These are phyloP conservation scores for Handroanthus guayacan DNA, from an alignment of 257 asterid species.

Conservation along the genomic window DNA sequence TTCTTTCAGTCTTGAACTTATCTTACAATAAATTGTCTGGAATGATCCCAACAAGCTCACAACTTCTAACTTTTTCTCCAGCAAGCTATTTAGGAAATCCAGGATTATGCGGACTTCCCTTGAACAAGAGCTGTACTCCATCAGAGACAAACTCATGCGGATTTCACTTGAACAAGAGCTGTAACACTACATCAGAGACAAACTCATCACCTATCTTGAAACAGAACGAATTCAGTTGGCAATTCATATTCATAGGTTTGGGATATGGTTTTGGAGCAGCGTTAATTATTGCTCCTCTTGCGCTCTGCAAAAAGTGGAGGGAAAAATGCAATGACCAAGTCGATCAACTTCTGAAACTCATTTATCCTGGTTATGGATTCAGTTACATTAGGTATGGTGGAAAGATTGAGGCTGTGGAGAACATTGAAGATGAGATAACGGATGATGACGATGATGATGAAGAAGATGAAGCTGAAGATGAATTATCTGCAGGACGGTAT, in stretches of 20 bases:
- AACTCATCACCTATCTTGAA: too few species aligned
- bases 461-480: conserved; percentile 47
- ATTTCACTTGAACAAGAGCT: conserved; percentile 31
- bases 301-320: conserved; percentile 57
- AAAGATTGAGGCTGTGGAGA: conserved; percentile 49
- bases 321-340: conserved; percentile 35
- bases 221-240: conserved; percentile 52
- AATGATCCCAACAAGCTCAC: conserved; percentile 42
- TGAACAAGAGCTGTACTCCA: conserved; percentile 25
- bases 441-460: conserved; percentile 55
- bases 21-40: conserved; percentile 55
- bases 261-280: conserved; percentile 70
- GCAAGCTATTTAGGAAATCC: conserved; percentile 42
- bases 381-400: conserved; percentile 58
- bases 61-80: conserved; percentile 39
- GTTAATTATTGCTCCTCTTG: conserved; percentile 56
- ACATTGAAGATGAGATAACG: conserved; percentile 42
- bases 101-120: conserved; percentile 46
- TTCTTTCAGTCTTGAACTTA: conserved; percentile 52
- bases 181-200: background rate
- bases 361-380: conserved; percentile 59
- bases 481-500: conserved; percentile 51
- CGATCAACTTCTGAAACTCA: conserved; percentile 43
- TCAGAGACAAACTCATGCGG: conserved; percentile 31
- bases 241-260: conserved; percentile 55